Evolutionary conservation across 2,329 filamentous ascomycete genomes (phyloP).

Genomic region (Lachnellula cervina): DNA sequence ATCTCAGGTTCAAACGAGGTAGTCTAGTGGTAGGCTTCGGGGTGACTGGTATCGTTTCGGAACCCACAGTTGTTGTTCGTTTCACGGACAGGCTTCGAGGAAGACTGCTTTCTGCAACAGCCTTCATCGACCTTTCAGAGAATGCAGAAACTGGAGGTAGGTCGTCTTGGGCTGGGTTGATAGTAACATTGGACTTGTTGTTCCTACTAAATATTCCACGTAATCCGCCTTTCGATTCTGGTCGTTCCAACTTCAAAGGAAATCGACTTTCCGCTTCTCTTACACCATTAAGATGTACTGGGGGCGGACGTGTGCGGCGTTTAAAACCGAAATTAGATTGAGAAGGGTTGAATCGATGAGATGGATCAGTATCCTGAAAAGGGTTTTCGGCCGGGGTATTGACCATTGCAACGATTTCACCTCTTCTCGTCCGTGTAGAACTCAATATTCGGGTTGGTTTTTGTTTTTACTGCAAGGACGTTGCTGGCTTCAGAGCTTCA

Average conservation of each 20-base stretch:
- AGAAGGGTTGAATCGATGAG: conserved; percentile 11
- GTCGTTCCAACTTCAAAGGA: conserved; percentile 21
- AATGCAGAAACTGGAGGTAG: conserved; percentile 7
- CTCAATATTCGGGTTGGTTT: not conserved
- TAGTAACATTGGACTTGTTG: conserved; percentile 15
- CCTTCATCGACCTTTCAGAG: conserved; percentile 12
- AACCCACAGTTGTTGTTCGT: conserved; percentile 4
- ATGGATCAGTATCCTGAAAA: conserved; percentile 6
- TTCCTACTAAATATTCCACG: conserved; percentile 29
- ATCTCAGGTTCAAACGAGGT: conserved; percentile 23
- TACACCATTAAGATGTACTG: conserved; percentile 14
- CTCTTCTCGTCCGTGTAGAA: not conserved
- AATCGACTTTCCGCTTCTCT: conserved; percentile 13
- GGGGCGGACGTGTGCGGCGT: conserved; percentile 24
- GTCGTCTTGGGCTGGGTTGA: conserved; percentile 19
- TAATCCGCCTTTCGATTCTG: conserved; percentile 27
- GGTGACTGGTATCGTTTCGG: conserved; percentile 14
- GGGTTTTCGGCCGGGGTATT: not conserved
- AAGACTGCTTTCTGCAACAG: conserved; percentile 9
- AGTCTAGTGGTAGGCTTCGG: conserved; percentile 12
- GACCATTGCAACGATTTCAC: not conserved
- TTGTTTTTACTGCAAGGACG: not conserved
- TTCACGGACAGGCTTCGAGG: conserved; percentile 14
- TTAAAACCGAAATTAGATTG: conserved; percentile 15
- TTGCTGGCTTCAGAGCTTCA: too few relatives aligned